Evolutionary conservation across 148 eudicot genomes (phyloP), one percentile per base, ranked within the genome.

Genomic region (Rhododendron mucronatum): DNA sequence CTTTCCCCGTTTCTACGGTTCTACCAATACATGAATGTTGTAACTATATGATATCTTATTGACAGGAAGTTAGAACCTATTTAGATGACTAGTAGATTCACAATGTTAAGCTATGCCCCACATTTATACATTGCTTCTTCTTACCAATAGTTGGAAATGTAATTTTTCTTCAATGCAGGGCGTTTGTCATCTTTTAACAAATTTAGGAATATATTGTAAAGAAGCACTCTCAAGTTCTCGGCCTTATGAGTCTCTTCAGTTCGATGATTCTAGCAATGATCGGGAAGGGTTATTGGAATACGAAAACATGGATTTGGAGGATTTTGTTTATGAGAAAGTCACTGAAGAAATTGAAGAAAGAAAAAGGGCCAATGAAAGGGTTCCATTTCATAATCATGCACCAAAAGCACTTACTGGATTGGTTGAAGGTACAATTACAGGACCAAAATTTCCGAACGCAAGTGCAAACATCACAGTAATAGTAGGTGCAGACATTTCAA

Each of bases 281-380:
- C 37, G 87, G 21, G 89, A 89, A 88, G 86, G 92, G 86, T 84
- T 84, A 85, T 59, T 87, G 84, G 92, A 91, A 44, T 94, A 87
- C 85, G 97, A 93, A 85, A 91, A 91, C 87, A 95, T 95, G 98
- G 99, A 97, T 86, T 88, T 93, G 85, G 99, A 97, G 82, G 91
- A 89, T 85, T 82, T 88, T 80, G 92, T 86, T 83, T 87, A 83
- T 84, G 93, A 94, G 82, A 93, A 91, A 86, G 89, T 88, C 57
- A 89, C 57, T 57, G 91, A 90, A 87, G 92, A 90, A 86, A 87
- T 88, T 90, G 92, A 88, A 89, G 90, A 92, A 69, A 88, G 89
- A 82, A 91, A 90, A 88, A 85, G 86, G 86, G 90, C 90, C 44
- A 85, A 89, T 69, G 90, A 85, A 86, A 89, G 88, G 87, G 87